Evolutionary conservation across 768 basidiomycete species (phyloP).

Genomic region (Multifurca ochricompacta): DNA sequence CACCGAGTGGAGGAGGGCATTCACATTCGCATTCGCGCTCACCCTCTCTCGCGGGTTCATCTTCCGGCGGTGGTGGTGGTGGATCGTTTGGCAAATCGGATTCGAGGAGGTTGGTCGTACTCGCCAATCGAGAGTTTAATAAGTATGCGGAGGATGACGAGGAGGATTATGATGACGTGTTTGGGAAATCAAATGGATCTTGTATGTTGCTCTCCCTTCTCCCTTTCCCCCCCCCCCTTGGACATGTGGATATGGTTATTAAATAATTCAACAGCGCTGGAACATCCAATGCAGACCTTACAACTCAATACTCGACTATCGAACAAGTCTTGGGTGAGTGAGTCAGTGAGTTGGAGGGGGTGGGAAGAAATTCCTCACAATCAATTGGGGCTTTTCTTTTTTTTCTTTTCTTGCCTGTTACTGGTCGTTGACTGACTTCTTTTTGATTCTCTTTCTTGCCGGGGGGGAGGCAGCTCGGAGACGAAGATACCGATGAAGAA

Average conservation of each 20-base stretch:
- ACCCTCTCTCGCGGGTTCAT: slow-evolving; percentile 29
- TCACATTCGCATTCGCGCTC: slow-evolving; percentile 17
- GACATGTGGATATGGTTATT: too few species aligned
- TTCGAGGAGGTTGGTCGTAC: slow-evolving; percentile 43
- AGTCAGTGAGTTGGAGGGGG: too few species aligned
- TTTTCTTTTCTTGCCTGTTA: too few species aligned
- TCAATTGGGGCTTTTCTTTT: too few species aligned
- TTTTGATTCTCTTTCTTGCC: too few species aligned
- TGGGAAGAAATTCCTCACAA: too few species aligned
- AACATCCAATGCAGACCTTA: slow-evolving; percentile 62
- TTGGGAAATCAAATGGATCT: slow-evolving; percentile 65
- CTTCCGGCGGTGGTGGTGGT: too few species aligned
- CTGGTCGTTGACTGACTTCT: too few species aligned
- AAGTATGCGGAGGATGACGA: slow-evolving; percentile 87
- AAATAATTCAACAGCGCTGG: slow-evolving; percentile 38
- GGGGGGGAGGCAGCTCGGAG: slow-evolving; percentile 68
- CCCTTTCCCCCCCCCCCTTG: too few species aligned
- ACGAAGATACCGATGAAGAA: slow-evolving; percentile 81
- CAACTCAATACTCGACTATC: slow-evolving; percentile 83
- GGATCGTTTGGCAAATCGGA: slow-evolving; percentile 66
- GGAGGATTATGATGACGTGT: slow-evolving; percentile 93
- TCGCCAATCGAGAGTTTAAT: slow-evolving; percentile 61
- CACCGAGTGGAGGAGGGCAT: too few species aligned
- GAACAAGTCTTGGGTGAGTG: slow-evolving; percentile 79
- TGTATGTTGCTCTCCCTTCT: slow-evolving; percentile 37